Evolutionary conservation across 1,139 yeast species (phyloP).

Genomic region (Yamadazyma mexicana): DNA sequence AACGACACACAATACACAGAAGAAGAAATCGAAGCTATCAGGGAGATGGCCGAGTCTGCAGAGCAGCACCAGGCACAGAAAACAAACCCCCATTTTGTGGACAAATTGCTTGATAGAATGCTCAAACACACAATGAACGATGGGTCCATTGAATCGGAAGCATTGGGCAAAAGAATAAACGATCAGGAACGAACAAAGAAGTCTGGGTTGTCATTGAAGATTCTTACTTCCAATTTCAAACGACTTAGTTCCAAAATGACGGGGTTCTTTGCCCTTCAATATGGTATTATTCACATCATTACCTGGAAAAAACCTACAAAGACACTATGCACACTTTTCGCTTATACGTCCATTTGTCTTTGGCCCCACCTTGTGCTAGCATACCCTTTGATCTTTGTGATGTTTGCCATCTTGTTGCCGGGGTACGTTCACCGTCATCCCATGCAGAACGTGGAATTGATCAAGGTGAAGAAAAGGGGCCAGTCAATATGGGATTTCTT

Average conservation of each 20-base stretch:
- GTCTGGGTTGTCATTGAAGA: conserved; percentile 52
- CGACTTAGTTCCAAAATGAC: conserved; percentile 55
- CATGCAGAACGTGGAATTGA: conserved; percentile 37
- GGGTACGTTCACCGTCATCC: conserved; percentile 76
- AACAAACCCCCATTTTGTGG: conserved; percentile 48
- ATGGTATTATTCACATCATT: conserved; percentile 51
- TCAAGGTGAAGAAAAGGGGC: conserved; percentile 50
- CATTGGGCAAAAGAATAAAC: conserved; percentile 40
- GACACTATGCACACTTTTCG: conserved; percentile 51
- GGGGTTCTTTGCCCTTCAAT: conserved; percentile 53
- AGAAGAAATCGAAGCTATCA: conserved; percentile 17
- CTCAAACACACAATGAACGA: conserved; percentile 31
- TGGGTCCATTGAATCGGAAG: conserved; percentile 43
- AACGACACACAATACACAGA: conserved; percentile 11
- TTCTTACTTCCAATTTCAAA: conserved; percentile 51
- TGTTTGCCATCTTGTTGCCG: conserved; percentile 65
- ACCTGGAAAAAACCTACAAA: conserved; percentile 66
- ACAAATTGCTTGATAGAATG: conserved; percentile 54
- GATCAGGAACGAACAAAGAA: conserved; percentile 46
- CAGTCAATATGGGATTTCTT: conserved; percentile 55
- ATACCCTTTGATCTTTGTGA: conserved; percentile 58
- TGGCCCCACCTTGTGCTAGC: conserved; percentile 71
- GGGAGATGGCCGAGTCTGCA: conserved; percentile 17
- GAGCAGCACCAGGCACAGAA: conserved; percentile 7
- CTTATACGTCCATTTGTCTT: conserved; percentile 60